Evolutionary conservation across 305 asterid species (phyloP).

Genomic region (Solanum hybrid): DNA sequence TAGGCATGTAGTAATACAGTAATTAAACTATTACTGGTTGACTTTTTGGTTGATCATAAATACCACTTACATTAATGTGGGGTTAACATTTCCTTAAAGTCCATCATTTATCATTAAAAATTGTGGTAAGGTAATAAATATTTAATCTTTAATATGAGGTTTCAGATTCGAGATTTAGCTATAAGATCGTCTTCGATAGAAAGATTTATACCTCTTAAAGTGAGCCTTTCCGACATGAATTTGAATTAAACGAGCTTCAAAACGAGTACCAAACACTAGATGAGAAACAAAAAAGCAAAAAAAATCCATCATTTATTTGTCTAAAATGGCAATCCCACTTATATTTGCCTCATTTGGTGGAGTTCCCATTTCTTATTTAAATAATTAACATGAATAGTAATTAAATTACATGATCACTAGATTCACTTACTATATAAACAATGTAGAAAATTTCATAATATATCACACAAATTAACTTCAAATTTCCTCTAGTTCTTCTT

Average conservation of each 20-base stretch:
- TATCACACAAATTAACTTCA: not conserved
- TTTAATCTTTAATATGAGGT: too few relatives aligned
- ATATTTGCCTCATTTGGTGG: conserved; percentile 25
- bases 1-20: conserved; percentile 21
- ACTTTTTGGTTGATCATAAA: conserved; percentile 16
- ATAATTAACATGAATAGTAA: not conserved
- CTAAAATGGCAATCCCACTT: conserved; percentile 21
- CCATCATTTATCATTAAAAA: not conserved
- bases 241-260: too few relatives aligned
- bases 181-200: too few relatives aligned
- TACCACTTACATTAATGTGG: conserved; percentile 12
- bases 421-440: not conserved
- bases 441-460: not conserved
- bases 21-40: conserved; percentile 23
- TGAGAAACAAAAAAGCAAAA: not conserved
- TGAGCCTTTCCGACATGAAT: rapidly evolving
- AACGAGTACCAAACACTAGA: not conserved
- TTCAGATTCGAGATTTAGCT: rapidly evolving
- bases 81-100: not conserved
- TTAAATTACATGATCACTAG: conserved; percentile 8
- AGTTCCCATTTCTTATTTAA: not conserved
- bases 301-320: conserved; percentile 10
- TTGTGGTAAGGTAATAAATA: not conserved
- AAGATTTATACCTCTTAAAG: too few relatives aligned
- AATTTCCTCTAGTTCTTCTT: not conserved